These are phyloP conservation scores for Phylloporus sp. DNA, from an alignment of 1,284 basidiomycete species.

Conservation along the genomic window DNA sequence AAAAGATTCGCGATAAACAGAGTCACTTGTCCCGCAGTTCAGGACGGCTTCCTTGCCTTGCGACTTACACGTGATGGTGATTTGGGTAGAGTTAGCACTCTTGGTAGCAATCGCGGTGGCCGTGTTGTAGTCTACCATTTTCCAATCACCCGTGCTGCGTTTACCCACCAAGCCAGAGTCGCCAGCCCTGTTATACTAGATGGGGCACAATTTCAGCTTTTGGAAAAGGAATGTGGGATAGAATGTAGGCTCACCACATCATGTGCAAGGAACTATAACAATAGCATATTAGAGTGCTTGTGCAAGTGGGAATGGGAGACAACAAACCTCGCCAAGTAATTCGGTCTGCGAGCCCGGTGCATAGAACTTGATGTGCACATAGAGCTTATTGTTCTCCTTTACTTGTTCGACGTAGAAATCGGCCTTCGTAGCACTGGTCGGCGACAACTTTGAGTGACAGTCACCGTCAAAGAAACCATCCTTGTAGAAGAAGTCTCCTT, in stretches of 20 bases:
- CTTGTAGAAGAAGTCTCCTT: too few relatives aligned
- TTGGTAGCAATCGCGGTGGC: background rate
- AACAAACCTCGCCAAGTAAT: background rate
- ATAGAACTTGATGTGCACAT: constrained; percentile 2
- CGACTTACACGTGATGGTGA: background rate
- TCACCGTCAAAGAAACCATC: too few relatives aligned
- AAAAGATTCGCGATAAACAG: background rate
- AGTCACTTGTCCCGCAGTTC: background rate
- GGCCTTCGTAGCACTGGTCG: background rate
- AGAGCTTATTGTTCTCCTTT: background rate
- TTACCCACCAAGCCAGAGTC: too few relatives aligned
- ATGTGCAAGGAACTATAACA: too few relatives aligned
- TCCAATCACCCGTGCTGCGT: too few relatives aligned
- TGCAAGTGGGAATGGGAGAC: too few relatives aligned
- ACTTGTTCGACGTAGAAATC: background rate
- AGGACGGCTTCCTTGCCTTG: background rate
- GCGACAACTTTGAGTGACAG: background rate
- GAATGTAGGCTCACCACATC: too few relatives aligned
- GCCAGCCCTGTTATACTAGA: too few relatives aligned
- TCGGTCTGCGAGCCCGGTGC: background rate
- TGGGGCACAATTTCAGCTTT: too few relatives aligned
- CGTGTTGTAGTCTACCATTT: background rate
- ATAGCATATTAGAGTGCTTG: too few relatives aligned
- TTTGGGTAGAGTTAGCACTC: background rate
- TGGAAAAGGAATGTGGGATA: too few relatives aligned